A percentile compares a stretch with the other conserved stretches of the same genome.
phyloP scores from a whole-genome alignment of 1,284 basidiomycete genomes.

The Sporisorium exsertum region DNA sequence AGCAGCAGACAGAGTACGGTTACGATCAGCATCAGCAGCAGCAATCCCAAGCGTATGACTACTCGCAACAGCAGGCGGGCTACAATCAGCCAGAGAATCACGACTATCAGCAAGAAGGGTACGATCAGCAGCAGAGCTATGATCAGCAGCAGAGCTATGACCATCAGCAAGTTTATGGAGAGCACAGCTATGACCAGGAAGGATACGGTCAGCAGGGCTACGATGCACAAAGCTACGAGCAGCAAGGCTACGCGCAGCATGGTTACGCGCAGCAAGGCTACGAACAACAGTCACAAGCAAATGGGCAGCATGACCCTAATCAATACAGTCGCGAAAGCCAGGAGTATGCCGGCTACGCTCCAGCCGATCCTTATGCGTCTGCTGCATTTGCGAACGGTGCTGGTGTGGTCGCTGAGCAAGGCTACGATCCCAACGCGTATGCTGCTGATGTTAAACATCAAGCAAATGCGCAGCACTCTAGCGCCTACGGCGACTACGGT shows the following conservation, averaged over 20 bases:
- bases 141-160: slow-evolving; percentile 26
- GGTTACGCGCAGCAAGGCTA: slow-evolving; percentile 13
- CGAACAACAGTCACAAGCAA: not conserved
- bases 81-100: slow-evolving; percentile 26
- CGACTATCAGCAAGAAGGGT: slow-evolving; percentile 14
- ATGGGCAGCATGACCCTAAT: slow-evolving; percentile 22
- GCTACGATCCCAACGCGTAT: slow-evolving; percentile 28
- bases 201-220: slow-evolving; percentile 23
- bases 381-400: slow-evolving; percentile 5
- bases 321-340: slow-evolving; percentile 24
- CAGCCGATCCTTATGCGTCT: slow-evolving; percentile 26
- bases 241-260: slow-evolving; percentile 18
- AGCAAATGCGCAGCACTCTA: slow-evolving; percentile 7
- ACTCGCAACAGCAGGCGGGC: slow-evolving; percentile 26
- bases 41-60: slow-evolving; percentile 8
- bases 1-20: slow-evolving; percentile 13
- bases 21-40: slow-evolving; percentile 22
- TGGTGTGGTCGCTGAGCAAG: not conserved
- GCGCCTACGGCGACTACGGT: slow-evolving; percentile 17
- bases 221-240: slow-evolving; percentile 3
- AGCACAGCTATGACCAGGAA: slow-evolving; percentile 27
- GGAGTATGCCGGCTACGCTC: slow-evolving; percentile 16
- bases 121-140: slow-evolving; percentile 24
- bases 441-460: slow-evolving; percentile 11
- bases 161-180: slow-evolving; percentile 11